Conservation (phyloP, 352 stramenopile genomes). For the Pythium myriotylum region DNA sequence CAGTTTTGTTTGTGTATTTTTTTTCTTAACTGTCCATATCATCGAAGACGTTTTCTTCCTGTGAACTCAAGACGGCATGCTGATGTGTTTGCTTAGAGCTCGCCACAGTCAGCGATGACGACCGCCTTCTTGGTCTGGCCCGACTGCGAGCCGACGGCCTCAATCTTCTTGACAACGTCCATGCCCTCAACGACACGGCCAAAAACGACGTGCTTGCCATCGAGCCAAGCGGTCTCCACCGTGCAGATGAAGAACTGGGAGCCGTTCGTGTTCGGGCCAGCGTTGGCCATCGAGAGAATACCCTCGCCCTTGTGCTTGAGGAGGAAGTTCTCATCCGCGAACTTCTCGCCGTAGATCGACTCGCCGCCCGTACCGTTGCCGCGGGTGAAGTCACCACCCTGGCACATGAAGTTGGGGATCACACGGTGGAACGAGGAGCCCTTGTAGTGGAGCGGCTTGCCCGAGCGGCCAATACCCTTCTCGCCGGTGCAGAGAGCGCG, state of each 20-base stretch:
- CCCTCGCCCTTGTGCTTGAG: conserved; percentile 92
- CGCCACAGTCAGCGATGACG: conserved; percentile 95
- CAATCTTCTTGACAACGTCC: conserved; percentile 98
- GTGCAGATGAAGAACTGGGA: conserved; percentile 98
- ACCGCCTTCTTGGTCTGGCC: conserved; percentile 91
- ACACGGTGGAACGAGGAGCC: conserved; percentile 89
- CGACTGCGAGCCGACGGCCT: conserved; percentile 93
- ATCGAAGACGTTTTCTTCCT: neutral
- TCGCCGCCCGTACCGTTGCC: conserved; percentile 92
- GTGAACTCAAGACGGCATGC: neutral
- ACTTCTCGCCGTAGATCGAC: conserved; percentile 95
- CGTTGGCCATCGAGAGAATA: conserved; percentile 97
- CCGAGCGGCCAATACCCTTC: conserved; percentile 73
- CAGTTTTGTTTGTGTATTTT: neutral
- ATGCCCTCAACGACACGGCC: conserved; percentile 96
- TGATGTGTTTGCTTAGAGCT: conserved; percentile 64
- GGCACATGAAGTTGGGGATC: conserved; percentile 87
- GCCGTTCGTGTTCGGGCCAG: conserved; percentile 95
- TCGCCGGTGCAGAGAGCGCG: conserved; percentile 67
- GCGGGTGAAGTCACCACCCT: conserved; percentile 88
- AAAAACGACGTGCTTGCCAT: conserved; percentile 94
- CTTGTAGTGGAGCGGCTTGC: conserved; percentile 87
- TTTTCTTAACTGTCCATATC: neutral
- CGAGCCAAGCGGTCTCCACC: conserved; percentile 89
- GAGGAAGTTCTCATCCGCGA: conserved; percentile 97